phyloP scores from a whole-genome alignment of 768 basidiomycete species.

The Mycena vulgaris region DNA sequence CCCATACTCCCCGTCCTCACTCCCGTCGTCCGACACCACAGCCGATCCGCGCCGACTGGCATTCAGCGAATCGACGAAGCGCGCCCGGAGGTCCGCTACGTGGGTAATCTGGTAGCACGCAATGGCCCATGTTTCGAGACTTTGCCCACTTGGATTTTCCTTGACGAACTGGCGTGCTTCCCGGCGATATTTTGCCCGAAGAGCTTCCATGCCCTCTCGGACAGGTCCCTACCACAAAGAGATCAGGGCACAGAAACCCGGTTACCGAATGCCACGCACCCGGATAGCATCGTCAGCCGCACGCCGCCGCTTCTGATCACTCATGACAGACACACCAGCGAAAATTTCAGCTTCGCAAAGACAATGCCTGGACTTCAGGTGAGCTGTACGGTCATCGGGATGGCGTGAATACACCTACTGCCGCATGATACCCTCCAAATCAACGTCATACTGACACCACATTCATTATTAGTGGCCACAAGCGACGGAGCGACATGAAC shows the following conservation, averaged over 20 bases:
- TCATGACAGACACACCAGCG: conserved; percentile 32
- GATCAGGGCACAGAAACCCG: no score
- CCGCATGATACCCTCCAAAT: conserved; percentile 33
- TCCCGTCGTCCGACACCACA: conserved; percentile 27
- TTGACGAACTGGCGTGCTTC: conserved; percentile 34
- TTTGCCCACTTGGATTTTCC: conserved; percentile 11
- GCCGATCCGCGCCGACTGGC: conserved; percentile 31
- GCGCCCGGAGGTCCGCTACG: neutral
- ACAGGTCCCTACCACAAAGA: conserved; percentile 31
- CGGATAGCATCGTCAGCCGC: conserved; percentile 37
- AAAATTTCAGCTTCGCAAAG: conserved; percentile 37
- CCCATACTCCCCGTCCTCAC: conserved; percentile 28
- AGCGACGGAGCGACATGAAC: neutral
- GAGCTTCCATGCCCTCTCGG: conserved; percentile 30
- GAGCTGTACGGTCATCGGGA: neutral
- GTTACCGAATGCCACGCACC: no score
- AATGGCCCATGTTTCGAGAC: conserved; percentile 31
- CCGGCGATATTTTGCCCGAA: conserved; percentile 13
- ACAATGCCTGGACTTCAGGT: conserved; percentile 12
- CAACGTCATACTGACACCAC: conserved; percentile 30
- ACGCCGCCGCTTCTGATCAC: conserved; percentile 30
- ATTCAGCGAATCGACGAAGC: conserved; percentile 35
- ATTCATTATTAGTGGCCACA: neutral
- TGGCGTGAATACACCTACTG: conserved; percentile 3
- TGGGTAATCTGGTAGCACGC: conserved; percentile 38